Conservation (phyloP, 805 yeast genomes). For the Metschnikowia lochheadii region DNA sequence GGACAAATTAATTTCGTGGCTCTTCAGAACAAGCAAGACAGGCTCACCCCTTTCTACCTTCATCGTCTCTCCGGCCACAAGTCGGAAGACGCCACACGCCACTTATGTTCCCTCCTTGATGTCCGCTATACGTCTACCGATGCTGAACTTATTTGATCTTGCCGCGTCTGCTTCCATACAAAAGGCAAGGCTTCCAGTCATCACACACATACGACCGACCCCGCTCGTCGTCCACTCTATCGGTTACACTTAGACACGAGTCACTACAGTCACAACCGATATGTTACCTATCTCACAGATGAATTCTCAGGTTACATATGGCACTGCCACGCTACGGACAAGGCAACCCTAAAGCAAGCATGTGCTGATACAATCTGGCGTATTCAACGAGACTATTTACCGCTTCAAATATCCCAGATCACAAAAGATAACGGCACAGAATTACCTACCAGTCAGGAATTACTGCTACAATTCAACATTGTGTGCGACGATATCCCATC, state of each 20-base stretch:
- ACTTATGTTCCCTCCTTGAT: not conserved
- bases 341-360: not conserved
- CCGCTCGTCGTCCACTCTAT: too few relatives aligned
- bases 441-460: not conserved
- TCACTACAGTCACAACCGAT: not conserved
- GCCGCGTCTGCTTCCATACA: not conserved
- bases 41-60: not conserved
- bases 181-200: not conserved
- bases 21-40: not conserved
- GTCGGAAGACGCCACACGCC: not conserved
- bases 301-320: not conserved
- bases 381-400: not conserved
- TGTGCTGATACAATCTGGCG: not conserved
- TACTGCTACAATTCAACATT: not conserved
- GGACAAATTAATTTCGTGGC: not conserved
- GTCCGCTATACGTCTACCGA: not conserved
- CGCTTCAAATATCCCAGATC: not conserved
- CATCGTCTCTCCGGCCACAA: not conserved
- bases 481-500: not conserved
- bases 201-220: not conserved
- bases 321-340: not conserved
- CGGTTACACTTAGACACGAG: not conserved
- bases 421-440: not conserved
- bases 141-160: not conserved
- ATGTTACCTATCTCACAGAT: not conserved